These are phyloP conservation scores for Solanum sejunctum DNA, from an alignment of 257 asterid genomes.

Conservation along the genomic window DNA sequence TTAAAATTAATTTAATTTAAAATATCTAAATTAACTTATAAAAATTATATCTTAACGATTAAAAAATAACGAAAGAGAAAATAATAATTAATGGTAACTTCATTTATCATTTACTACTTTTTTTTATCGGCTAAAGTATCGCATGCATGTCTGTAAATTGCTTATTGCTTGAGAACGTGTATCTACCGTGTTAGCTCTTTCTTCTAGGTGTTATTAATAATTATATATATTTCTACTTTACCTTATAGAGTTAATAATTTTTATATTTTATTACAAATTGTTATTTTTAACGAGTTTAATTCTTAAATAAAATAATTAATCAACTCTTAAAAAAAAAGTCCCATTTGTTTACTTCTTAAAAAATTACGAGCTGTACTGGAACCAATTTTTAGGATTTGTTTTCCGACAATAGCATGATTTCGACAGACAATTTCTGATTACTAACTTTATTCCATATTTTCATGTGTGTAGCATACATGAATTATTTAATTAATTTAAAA, in stretches of 20 bases:
- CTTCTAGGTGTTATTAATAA: background rate
- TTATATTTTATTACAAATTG: background rate
- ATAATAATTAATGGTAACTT: background rate
- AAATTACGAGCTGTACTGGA: background rate
- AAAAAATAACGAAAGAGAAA: too few species aligned
- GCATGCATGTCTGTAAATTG: background rate
- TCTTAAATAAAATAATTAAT: background rate
- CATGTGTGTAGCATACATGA: conserved; percentile 1
- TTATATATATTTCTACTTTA: background rate
- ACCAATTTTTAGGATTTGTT: background rate
- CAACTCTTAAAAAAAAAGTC: background rate
- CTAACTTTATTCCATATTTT: conserved; percentile 6
- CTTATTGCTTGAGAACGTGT: background rate
- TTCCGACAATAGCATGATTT: conserved; percentile 12
- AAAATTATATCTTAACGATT: too few species aligned
- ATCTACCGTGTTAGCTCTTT: background rate
- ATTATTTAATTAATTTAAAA: background rate
- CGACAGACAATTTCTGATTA: conserved; percentile 11
- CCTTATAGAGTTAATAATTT: background rate
- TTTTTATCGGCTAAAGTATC: background rate
- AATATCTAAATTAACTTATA: too few species aligned
- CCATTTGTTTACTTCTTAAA: too few species aligned
- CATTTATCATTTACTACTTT: background rate
- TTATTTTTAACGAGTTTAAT: background rate
- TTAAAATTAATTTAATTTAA: too few species aligned